phyloP scores from a whole-genome alignment of 768 basidiomycete genomes.

The Podaxis sp. region DNA sequence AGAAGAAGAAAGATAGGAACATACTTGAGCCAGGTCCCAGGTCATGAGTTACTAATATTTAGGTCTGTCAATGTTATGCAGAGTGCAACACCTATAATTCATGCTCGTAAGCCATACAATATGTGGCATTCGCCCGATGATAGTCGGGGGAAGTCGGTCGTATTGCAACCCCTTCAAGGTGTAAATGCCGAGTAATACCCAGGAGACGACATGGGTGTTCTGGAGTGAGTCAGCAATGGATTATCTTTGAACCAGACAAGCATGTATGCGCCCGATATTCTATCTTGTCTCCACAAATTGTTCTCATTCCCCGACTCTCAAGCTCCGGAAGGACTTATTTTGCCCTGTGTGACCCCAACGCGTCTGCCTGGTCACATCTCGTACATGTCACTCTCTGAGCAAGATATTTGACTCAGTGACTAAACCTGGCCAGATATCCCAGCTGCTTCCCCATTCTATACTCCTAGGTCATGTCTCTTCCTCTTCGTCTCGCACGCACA shows the following conservation, averaged over 20 bases:
- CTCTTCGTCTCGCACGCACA: conserved; percentile 21
- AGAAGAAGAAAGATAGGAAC: background rate
- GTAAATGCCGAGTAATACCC: background rate
- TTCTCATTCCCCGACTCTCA: background rate
- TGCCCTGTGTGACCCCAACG: conserved; percentile 8
- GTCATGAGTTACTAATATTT: background rate
- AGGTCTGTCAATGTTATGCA: background rate
- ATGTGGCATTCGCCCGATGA: background rate
- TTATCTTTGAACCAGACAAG: background rate
- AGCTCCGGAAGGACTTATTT: background rate
- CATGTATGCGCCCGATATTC: background rate
- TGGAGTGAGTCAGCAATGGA: background rate
- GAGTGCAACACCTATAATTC: background rate
- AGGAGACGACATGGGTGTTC: background rate
- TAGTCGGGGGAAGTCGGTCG: background rate
- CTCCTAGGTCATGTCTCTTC: conserved; percentile 21
- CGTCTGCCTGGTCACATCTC: conserved; percentile 4
- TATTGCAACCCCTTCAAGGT: background rate
- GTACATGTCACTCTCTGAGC: background rate
- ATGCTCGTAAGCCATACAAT: background rate
- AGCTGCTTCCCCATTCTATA: background rate
- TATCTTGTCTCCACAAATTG: background rate
- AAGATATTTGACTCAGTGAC: background rate
- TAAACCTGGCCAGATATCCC: background rate
- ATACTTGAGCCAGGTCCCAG: background rate